phyloP scores from a whole-genome alignment of 805 yeast species.

The Blastobotrys robertii region DNA sequence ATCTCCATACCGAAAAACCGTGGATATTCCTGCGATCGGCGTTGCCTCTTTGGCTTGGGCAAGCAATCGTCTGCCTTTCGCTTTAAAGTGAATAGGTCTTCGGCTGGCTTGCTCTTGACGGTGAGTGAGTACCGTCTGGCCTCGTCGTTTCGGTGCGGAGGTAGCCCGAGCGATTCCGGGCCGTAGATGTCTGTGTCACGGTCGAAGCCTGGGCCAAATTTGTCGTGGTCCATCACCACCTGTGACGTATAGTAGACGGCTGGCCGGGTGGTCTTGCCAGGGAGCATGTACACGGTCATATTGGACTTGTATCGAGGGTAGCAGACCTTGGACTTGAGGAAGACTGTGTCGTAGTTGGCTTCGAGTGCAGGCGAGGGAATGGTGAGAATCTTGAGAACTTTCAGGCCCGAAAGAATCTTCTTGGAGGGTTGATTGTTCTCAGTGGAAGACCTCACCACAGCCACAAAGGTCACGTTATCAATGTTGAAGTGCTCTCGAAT shows the following conservation, averaged over 20 bases:
- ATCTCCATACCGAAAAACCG: no score
- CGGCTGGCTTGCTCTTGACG: background rate
- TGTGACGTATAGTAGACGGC: slow-evolving; percentile 2
- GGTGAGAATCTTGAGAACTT: slow-evolving; percentile 13
- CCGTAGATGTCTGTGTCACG: background rate
- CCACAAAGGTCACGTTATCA: slow-evolving; percentile 12
- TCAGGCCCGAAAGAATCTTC: slow-evolving; percentile 2
- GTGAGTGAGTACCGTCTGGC: background rate
- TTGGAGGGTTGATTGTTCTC: slow-evolving; percentile 2
- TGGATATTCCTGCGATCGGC: background rate
- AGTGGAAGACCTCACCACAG: slow-evolving; percentile 13
- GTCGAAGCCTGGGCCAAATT: background rate
- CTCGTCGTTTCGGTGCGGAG: background rate
- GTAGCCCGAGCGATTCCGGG: background rate
- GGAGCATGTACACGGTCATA: slow-evolving; percentile 52
- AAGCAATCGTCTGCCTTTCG: background rate
- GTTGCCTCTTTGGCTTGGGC: background rate
- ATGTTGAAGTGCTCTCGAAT: slow-evolving; percentile 6
- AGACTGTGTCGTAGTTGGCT: slow-evolving; percentile 30
- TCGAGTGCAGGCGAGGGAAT: slow-evolving; percentile 5
- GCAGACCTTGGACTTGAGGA: slow-evolving; percentile 48
- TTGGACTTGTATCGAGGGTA: slow-evolving; percentile 53
- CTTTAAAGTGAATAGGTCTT: background rate
- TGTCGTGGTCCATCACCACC: slow-evolving; percentile 2
- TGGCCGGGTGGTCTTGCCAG: slow-evolving; percentile 23